phyloP scores from a whole-genome alignment of 768 basidiomycete species.

The Tephrocybe sp. region DNA sequence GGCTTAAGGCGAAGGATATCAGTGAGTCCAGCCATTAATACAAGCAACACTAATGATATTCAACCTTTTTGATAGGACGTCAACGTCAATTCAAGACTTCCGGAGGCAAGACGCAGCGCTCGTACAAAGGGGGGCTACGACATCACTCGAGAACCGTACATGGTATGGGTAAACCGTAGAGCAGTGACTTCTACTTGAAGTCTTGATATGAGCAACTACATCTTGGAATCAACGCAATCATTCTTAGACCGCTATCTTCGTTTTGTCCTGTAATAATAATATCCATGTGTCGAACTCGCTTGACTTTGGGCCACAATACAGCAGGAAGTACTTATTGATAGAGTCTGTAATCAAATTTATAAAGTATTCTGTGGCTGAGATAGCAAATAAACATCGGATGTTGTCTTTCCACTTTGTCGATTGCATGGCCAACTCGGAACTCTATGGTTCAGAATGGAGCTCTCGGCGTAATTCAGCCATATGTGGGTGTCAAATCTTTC shows the following conservation, averaged over 20 bases:
- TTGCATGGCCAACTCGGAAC: too few relatives aligned
- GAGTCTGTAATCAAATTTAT: too few relatives aligned
- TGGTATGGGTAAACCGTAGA: constrained; percentile 85
- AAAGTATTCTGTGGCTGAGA: too few relatives aligned
- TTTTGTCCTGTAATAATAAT: constrained; percentile 12
- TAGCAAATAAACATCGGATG: too few relatives aligned
- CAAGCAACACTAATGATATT: constrained; percentile 1
- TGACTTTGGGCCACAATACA: too few relatives aligned
- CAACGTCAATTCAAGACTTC: constrained; percentile 64
- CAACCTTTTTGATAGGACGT: constrained; percentile 52
- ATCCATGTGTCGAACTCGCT: too few relatives aligned
- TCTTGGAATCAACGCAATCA: not conserved
- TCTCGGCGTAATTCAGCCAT: constrained; percentile 2
- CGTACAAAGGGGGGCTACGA: constrained; percentile 68
- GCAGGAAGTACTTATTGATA: too few relatives aligned
- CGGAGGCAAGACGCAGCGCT: constrained; percentile 79
- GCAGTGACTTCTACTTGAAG: constrained; percentile 49
- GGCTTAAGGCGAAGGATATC: constrained; percentile 76
- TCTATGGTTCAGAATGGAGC: too few relatives aligned
- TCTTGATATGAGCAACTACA: not conserved
- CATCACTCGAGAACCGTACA: constrained; percentile 78
- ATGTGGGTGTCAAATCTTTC: not conserved
- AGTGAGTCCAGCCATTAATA: constrained; percentile 43
- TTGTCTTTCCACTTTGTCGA: too few relatives aligned
- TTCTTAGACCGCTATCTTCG: not conserved